phyloP scores from a whole-genome alignment of 2,329 filamentous ascomycete species.

The Nakataea oryzae region DNA sequence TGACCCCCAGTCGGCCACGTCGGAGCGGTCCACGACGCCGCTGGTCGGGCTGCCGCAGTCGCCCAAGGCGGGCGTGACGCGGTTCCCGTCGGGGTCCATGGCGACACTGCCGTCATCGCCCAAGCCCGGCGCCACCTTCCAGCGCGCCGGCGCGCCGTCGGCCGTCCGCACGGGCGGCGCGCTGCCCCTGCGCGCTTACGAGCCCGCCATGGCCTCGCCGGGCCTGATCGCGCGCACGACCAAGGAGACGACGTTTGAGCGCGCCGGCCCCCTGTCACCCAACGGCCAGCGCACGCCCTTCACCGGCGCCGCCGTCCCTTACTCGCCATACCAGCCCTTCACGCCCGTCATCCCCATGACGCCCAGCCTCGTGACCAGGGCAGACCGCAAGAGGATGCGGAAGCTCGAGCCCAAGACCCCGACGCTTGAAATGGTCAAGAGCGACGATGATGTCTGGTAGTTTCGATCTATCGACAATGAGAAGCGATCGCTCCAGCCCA shows the following conservation, averaged over 20 bases:
- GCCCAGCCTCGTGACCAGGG: conserved; percentile 60
- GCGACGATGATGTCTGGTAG: conserved; percentile 55
- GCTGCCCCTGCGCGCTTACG: conserved; percentile 52
- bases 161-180: conserved; percentile 46
- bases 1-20: conserved; percentile 41
- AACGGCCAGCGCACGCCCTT: conserved; percentile 49
- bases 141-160: conserved; percentile 36
- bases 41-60: conserved; percentile 42
- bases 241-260: conserved; percentile 56
- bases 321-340: conserved; percentile 71
- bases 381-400: conserved; percentile 60
- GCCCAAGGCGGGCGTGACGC: conserved; percentile 31
- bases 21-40: conserved; percentile 37
- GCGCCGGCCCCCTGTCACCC: conserved; percentile 43
- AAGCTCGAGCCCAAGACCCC: conserved; percentile 54
- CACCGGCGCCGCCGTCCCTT: conserved; percentile 54
- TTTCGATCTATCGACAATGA: no score
- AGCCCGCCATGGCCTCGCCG: conserved; percentile 43
- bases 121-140: conserved; percentile 34
- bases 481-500: not conserved
- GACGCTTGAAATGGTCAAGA: conserved; percentile 50
- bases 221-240: conserved; percentile 29
- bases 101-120: conserved; percentile 40
- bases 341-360: conserved; percentile 68
- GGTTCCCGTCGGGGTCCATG: conserved; percentile 24